These are phyloP conservation scores for Lentinula edodes DNA, from an alignment of 768 basidiomycete species.

Conservation along the genomic window DNA sequence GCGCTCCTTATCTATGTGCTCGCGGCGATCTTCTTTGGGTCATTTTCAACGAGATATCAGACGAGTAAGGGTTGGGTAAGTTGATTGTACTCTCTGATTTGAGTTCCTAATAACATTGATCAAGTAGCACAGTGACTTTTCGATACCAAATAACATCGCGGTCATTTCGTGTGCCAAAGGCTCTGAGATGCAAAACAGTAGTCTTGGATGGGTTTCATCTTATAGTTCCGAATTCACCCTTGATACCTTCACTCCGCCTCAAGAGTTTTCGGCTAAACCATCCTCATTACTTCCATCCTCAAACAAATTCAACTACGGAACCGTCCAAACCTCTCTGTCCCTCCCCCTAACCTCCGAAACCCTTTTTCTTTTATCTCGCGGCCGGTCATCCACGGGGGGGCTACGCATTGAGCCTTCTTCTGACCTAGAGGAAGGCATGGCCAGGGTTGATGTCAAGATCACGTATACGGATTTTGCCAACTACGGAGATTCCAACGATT, in stretches of 20 bases:
- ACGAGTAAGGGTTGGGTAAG: not conserved
- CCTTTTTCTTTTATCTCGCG: constrained; percentile 29
- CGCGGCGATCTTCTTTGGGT: not conserved
- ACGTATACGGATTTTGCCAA: constrained; percentile 10
- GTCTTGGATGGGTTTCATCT: not conserved
- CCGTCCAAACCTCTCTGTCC: not conserved
- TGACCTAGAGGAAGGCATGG: not conserved
- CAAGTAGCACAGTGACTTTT: constrained; percentile 1
- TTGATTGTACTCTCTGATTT: not conserved
- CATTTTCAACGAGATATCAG: not conserved
- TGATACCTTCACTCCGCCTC: not conserved
- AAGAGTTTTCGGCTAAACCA: not conserved
- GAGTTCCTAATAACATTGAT: not conserved
- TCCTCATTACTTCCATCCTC: not conserved
- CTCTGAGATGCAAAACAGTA: not conserved
- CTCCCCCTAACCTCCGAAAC: not conserved
- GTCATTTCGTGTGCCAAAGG: not conserved
- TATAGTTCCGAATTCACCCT: not conserved
- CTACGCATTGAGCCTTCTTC: constrained; percentile 11
- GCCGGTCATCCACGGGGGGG: constrained; percentile 16
- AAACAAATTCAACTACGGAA: not conserved
- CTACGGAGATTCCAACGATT: constrained; percentile 3
- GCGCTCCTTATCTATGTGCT: constrained; percentile 4
- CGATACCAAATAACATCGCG: not conserved
- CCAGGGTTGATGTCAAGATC: constrained; percentile 8